phyloP scores from a whole-genome alignment of 768 basidiomycete genomes.

The Agaricus subrufescens region DNA sequence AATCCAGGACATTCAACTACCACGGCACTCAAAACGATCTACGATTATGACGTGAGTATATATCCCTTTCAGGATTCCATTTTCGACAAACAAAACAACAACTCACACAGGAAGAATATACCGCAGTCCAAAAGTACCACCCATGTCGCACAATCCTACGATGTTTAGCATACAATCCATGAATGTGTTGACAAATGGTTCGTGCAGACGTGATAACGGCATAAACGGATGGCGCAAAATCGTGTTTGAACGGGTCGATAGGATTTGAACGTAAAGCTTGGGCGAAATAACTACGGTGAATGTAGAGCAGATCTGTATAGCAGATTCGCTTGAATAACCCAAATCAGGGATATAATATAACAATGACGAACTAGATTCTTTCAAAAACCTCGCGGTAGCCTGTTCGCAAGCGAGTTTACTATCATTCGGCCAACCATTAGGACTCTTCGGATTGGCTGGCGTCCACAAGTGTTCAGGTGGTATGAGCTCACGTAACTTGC shows the following conservation, averaged over 20 bases:
- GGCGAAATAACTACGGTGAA: slow-evolving; percentile 46
- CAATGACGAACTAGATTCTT: slow-evolving; percentile 40
- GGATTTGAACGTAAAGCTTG: slow-evolving; percentile 38
- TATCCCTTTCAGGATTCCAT: not conserved
- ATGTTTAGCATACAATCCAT: slow-evolving; percentile 31
- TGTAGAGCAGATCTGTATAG: slow-evolving; percentile 35
- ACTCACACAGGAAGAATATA: slow-evolving; percentile 47
- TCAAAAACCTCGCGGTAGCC: slow-evolving; percentile 32
- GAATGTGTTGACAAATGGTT: slow-evolving; percentile 36
- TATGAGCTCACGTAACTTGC: slow-evolving; percentile 45
- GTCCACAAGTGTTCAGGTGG: slow-evolving; percentile 39
- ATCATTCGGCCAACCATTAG: slow-evolving; percentile 35
- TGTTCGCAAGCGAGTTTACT: slow-evolving; percentile 37
- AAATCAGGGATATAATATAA: not conserved
- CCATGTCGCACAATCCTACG: slow-evolving; percentile 25
- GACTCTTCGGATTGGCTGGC: slow-evolving; percentile 27
- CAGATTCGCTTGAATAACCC: not conserved
- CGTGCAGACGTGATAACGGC: slow-evolving; percentile 36
- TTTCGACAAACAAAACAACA: not conserved
- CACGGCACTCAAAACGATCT: slow-evolving; percentile 44
- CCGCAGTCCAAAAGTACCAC: slow-evolving; percentile 50
- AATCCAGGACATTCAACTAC: slow-evolving; percentile 43
- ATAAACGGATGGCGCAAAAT: slow-evolving; percentile 41
- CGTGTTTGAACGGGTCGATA: slow-evolving; percentile 38
- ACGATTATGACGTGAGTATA: slow-evolving; percentile 16